Base-by-base conservation (phyloP, 345 rosid species). In the Acer campestre region DNA sequence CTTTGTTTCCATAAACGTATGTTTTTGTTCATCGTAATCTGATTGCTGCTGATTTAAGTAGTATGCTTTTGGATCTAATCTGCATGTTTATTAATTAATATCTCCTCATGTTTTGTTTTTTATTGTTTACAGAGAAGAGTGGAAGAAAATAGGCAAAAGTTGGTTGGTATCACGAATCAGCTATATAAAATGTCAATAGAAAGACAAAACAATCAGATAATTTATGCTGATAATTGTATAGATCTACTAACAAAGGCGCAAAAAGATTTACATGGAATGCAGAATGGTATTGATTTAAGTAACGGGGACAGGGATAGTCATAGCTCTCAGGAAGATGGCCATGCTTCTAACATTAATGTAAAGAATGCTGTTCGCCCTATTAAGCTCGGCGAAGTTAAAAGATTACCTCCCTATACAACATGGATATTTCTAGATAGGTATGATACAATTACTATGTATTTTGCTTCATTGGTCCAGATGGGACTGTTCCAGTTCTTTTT, bases 341-440 rank as follows among this genome's bases (percentile, higher is more conserved):
- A 84, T 83, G 74, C 81, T 68, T 88, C 85, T 22, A 87, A 90
- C 85, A 87, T 90, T 79, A 89, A 95, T 6, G 89, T 90, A 51
- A 94, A 91, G 80, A 90, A 87, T 84, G 85, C 92, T 65, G 86
- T 92, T 77, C 89, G 93, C 42, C 93, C 97, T 5, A 82, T 91
- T 79, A 96, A 92, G 78, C 90, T 96, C 51, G 80, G 90, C 27
- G 99, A 91, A 69, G 79, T 88, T 67, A 96, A 89, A 87, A 91
- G 90, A 77, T 80, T 96, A 79, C 91, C 98, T 14, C 97, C 98
- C 67, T 96, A 96, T 87, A 96, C 99, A 38, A 92, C 98, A 10
- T 96, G 98, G 98, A 84, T 92, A 58, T 96, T 96, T 82, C 86
- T 96, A 80, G 98, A 96, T 81, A 96, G 98, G 99, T 93, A 75